Percentiles rank a stretch among this genome's conserved stretches.
phyloP scores from a whole-genome alignment of 2,329 filamentous ascomycete species.

The Pyrenophora seminiperda region DNA sequence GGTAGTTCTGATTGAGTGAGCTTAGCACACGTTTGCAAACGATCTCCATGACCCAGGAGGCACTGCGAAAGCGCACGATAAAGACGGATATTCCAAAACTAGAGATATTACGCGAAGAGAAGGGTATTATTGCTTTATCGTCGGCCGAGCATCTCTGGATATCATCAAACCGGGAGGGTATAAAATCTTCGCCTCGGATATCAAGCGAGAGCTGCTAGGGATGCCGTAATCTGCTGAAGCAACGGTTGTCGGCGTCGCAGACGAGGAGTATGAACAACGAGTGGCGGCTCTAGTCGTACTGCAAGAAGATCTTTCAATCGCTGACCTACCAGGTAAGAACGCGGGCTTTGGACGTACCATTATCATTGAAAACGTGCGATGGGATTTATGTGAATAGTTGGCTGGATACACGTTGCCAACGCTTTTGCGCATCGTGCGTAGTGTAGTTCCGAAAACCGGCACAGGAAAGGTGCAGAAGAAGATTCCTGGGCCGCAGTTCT shows the following conservation, averaged over 20 bases:
- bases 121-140: conserved; percentile 58
- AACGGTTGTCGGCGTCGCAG: conserved; percentile 59
- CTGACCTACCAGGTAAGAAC: conserved; percentile 22
- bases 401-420: conserved; percentile 58
- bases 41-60: conserved; percentile 51
- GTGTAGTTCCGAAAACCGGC: conserved; percentile 55
- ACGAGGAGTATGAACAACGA: conserved; percentile 61
- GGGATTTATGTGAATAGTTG: conserved; percentile 52
- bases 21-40: conserved; percentile 50
- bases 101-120: conserved; percentile 51
- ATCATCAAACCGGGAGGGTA: conserved; percentile 63
- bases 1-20: not conserved
- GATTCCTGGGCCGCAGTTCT: conserved; percentile 49
- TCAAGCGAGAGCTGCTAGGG: conserved; percentile 59
- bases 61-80: conserved; percentile 53
- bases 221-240: conserved; percentile 58
- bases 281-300: conserved; percentile 59
- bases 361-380: conserved; percentile 50
- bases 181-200: conserved; percentile 61
- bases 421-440: conserved; percentile 51
- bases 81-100: conserved; percentile 57
- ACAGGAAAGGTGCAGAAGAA: conserved; percentile 61
- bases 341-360: conserved; percentile 27
- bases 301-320: conserved; percentile 41
- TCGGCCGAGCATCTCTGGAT: conserved; percentile 59